A percentile compares a stretch with the other conserved stretches of the same genome.
phyloP scores from a whole-genome alignment of 805 yeast species.

The Jamesozyma rosinii region DNA sequence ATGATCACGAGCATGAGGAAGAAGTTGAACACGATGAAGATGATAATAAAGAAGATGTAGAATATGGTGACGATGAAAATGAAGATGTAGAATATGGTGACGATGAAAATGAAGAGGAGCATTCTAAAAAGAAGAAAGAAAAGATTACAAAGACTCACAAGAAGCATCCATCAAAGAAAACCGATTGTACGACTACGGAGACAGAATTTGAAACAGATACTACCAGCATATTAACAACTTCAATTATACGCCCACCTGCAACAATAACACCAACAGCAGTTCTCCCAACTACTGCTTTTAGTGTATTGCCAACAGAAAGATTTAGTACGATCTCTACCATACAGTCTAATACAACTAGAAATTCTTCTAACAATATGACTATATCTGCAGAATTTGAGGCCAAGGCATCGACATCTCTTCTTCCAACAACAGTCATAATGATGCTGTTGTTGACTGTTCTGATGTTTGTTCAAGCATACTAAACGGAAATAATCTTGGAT shows the following conservation, averaged over 20 bases:
- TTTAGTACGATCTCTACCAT: not conserved
- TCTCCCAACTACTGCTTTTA: not conserved
- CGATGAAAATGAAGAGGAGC: slow-evolving; percentile 1
- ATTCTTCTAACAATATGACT: not conserved
- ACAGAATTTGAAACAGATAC: no score
- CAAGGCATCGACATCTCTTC: slow-evolving; percentile 10
- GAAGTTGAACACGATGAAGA: not conserved
- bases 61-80: slow-evolving; percentile 1
- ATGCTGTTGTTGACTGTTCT: slow-evolving; percentile 11
- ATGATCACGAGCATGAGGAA: not conserved
- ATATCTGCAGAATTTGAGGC: slow-evolving; percentile 3
- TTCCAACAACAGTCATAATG: slow-evolving; percentile 13
- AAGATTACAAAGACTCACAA: slow-evolving; percentile 1
- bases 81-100: no score
- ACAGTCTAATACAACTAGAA: not conserved
- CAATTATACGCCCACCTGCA: not conserved
- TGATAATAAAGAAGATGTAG: not conserved
- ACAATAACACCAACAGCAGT: not conserved
- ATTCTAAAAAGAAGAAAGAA: slow-evolving; percentile 4
- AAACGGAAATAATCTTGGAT: not conserved
- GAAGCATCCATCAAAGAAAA: slow-evolving; percentile 2
- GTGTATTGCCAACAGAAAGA: not conserved
- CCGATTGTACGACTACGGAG: not conserved
- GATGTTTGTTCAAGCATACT: slow-evolving; percentile 10
- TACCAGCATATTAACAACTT: not conserved